Evolutionary conservation across 306 rosid species (phyloP).

Genomic region (Cucumis cinereus): DNA sequence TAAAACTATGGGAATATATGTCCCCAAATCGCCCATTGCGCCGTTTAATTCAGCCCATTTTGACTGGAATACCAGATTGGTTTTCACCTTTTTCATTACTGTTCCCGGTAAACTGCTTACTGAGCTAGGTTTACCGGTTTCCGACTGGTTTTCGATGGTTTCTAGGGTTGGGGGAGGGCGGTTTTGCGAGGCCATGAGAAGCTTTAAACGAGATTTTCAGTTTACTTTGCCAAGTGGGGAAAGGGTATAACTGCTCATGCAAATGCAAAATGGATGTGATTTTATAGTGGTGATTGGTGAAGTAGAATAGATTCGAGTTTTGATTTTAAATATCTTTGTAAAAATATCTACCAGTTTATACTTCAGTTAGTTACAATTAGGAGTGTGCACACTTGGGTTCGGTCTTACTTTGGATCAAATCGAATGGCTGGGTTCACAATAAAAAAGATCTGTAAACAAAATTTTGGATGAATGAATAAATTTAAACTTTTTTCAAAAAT

Average conservation of each 20-base stretch:
- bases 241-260: not conserved
- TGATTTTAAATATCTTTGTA: not conserved
- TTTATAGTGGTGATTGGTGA: not conserved
- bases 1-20: constrained; percentile 59
- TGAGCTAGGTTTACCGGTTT: not conserved
- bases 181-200: constrained; percentile 2
- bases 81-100: not conserved
- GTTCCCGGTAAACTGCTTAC: not conserved
- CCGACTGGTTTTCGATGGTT: not conserved
- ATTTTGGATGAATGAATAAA: too few relatives aligned
- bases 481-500: too few relatives aligned
- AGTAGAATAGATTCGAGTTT: not conserved
- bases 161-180: not conserved
- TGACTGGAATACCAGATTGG: constrained; percentile 37
- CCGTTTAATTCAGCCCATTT: constrained; percentile 63
- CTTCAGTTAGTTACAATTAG: too few relatives aligned
- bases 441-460: too few relatives aligned
- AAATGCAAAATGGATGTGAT: not conserved
- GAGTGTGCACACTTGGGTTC: too few relatives aligned
- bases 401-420: too few relatives aligned
- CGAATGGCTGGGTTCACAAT: too few relatives aligned
- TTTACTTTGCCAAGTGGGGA: not conserved
- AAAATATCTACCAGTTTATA: too few relatives aligned
- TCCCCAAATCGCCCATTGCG: constrained; percentile 80
- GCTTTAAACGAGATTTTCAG: not conserved